Conservation (phyloP, 75 land plant species). For the Chamaecyparis obtusa region DNA sequence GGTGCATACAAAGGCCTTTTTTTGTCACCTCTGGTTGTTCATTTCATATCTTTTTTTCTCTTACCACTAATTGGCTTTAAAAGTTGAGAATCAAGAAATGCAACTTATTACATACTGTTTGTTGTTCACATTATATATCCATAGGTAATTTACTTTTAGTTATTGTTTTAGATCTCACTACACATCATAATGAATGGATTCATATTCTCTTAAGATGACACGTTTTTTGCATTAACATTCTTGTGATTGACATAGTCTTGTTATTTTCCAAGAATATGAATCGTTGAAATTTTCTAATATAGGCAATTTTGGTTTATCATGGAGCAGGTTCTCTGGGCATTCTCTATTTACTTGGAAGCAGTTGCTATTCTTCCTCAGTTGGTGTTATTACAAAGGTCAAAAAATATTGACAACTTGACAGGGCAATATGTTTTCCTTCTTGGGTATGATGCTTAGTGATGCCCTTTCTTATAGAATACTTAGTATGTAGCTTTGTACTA, state of each 20-base stretch:
- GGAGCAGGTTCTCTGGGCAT: constrained; percentile 80
- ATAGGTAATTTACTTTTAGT: background rate
- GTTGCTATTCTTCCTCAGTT: constrained; percentile 93
- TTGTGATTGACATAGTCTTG: background rate
- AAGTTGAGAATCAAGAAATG: background rate
- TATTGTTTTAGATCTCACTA: background rate
- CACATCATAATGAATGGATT: background rate
- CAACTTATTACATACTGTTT: background rate
- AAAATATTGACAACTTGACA: constrained; percentile 92
- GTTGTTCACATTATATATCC: background rate
- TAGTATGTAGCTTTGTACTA: background rate
- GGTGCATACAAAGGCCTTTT: background rate
- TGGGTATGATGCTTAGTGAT: constrained; percentile 43
- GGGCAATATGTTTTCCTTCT: constrained; percentile 94
- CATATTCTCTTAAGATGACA: background rate
- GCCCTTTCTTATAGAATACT: background rate
- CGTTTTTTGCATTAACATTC: background rate
- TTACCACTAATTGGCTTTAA: background rate
- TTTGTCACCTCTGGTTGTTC: background rate
- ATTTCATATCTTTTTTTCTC: background rate
- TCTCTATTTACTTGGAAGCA: constrained; percentile 92
- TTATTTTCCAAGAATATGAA: background rate
- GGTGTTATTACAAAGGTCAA: constrained; percentile 79
- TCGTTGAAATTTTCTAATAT: background rate
- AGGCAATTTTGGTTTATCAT: background rate